Percentiles rank a stretch among this genome's conserved stretches.
These are phyloP conservation scores for Yamadazyma kanchanaburiensis DNA, from an alignment of 1,139 yeast genomes.

Conservation along the genomic window DNA sequence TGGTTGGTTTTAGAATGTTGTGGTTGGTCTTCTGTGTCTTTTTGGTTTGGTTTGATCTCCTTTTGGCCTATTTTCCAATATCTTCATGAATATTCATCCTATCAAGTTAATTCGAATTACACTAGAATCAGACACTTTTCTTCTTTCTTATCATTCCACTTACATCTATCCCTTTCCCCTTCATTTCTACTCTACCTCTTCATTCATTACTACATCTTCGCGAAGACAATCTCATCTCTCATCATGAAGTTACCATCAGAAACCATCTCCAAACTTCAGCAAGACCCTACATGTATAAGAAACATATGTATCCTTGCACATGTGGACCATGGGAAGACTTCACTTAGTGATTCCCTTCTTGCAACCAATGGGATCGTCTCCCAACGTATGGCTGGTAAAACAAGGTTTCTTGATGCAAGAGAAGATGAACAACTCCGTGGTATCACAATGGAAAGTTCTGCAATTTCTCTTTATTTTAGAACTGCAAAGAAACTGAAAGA, in stretches of 20 bases:
- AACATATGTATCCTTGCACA: constrained; percentile 96
- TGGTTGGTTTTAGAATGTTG: too few relatives aligned
- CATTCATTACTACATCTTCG: too few relatives aligned
- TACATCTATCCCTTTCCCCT: too few relatives aligned
- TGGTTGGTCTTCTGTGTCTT: too few relatives aligned
- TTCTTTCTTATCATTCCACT: too few relatives aligned
- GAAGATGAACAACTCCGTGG: constrained; percentile 96
- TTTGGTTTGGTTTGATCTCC: too few relatives aligned
- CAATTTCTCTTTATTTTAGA: constrained; percentile 82
- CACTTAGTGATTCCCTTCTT: constrained; percentile 84
- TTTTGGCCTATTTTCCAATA: too few relatives aligned
- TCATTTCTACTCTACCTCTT: too few relatives aligned
- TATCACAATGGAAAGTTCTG: constrained; percentile 96
- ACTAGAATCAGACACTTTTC: too few relatives aligned
- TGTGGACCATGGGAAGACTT: constrained; percentile 98
- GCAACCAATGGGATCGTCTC: constrained; percentile 97
- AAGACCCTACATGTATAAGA: constrained; percentile 65
- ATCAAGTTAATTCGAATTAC: too few relatives aligned
- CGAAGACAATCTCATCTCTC: too few relatives aligned
- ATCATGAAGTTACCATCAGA: constrained; percentile 60
- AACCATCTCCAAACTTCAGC: constrained; percentile 64
- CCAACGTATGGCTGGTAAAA: constrained; percentile 91
- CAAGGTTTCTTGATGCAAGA: constrained; percentile 87
- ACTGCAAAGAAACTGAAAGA: constrained; percentile 43
- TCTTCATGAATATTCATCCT: too few relatives aligned